These are phyloP conservation scores for Aspergillus aculeatinus DNA, from an alignment of 2,329 filamentous ascomycete genomes.

Conservation along the genomic window DNA sequence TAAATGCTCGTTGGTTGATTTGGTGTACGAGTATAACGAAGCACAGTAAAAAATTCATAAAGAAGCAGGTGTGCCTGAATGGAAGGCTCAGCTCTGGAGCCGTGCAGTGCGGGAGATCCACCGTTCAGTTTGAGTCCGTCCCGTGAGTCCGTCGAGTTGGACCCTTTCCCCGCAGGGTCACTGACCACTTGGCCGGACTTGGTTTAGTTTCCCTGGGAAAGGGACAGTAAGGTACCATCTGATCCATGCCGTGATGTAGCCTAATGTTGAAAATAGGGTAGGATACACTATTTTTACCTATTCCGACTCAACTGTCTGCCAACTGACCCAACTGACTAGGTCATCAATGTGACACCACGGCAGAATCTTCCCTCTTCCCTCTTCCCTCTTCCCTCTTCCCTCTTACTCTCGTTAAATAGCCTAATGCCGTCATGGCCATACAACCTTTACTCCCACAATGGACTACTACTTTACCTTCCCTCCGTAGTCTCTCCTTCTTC, in stretches of 20 bases:
- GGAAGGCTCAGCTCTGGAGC: too few relatives aligned
- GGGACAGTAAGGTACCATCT: too few relatives aligned
- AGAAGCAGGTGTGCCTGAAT: not conserved
- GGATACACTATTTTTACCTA: too few relatives aligned
- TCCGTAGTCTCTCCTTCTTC: not conserved
- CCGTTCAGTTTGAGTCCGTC: not conserved
- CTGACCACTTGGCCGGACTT: not conserved
- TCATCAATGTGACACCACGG: not conserved
- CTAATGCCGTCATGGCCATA: conserved; percentile 4
- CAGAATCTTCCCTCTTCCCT: not conserved
- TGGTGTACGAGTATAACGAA: too few relatives aligned
- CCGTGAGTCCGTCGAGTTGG: not conserved
- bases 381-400: not conserved
- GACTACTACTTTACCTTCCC: not conserved
- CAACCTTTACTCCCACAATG: not conserved
- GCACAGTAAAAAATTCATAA: too few relatives aligned
- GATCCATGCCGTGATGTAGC: too few relatives aligned
- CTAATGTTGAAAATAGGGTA: too few relatives aligned
- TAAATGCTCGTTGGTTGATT: too few relatives aligned
- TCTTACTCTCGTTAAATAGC: not conserved
- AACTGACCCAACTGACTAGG: not conserved
- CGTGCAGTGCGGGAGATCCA: not conserved
- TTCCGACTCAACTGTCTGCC: too few relatives aligned
- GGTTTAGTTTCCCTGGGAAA: not conserved
- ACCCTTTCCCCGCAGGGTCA: not conserved